phyloP scores from a whole-genome alignment of 2,329 filamentous ascomycete species.

The Ascochyta viciae-villosae region DNA sequence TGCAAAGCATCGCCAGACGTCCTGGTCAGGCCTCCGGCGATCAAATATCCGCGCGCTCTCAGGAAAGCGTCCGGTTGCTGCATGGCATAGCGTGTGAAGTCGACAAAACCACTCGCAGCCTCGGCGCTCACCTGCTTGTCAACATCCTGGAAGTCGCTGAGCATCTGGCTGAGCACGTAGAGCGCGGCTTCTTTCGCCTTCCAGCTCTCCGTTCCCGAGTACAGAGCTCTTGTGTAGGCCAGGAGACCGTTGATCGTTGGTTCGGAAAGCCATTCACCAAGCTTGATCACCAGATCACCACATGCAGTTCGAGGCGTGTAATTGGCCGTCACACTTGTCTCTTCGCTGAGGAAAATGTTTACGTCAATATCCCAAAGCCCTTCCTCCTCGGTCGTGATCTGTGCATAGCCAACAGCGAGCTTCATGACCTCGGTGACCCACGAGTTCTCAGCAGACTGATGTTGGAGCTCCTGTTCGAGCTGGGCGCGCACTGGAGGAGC shows the following conservation, averaged over 20 bases:
- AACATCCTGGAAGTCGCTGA: slow-evolving; percentile 83
- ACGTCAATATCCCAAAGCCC: slow-evolving; percentile 96
- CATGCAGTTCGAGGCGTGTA: slow-evolving; percentile 94
- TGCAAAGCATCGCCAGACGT: slow-evolving; percentile 66
- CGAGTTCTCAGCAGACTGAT: slow-evolving; percentile 61
- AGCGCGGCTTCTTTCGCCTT: slow-evolving; percentile 80
- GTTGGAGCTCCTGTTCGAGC: slow-evolving; percentile 78
- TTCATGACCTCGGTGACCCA: slow-evolving; percentile 92
- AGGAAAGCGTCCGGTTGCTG: slow-evolving; percentile 76
- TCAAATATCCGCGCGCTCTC: slow-evolving; percentile 84
- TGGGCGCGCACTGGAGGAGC: slow-evolving; percentile 88
- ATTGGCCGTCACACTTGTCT: slow-evolving; percentile 92
- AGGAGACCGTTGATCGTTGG: slow-evolving; percentile 80
- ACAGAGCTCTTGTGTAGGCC: slow-evolving; percentile 76
- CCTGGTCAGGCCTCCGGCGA: slow-evolving; percentile 79
- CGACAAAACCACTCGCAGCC: slow-evolving; percentile 75
- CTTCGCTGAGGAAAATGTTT: slow-evolving; percentile 93
- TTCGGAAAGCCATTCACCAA: slow-evolving; percentile 85
- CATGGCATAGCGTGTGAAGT: slow-evolving; percentile 80
- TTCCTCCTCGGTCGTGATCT: slow-evolving; percentile 91
- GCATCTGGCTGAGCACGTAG: slow-evolving; percentile 83
- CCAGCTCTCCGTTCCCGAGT: slow-evolving; percentile 64
- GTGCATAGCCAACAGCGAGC: slow-evolving; percentile 82
- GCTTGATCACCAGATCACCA: slow-evolving; percentile 89
- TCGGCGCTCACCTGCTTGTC: slow-evolving; percentile 73